Conservation (phyloP, 306 rosid genomes). For the Fragaria vesca region DNA sequence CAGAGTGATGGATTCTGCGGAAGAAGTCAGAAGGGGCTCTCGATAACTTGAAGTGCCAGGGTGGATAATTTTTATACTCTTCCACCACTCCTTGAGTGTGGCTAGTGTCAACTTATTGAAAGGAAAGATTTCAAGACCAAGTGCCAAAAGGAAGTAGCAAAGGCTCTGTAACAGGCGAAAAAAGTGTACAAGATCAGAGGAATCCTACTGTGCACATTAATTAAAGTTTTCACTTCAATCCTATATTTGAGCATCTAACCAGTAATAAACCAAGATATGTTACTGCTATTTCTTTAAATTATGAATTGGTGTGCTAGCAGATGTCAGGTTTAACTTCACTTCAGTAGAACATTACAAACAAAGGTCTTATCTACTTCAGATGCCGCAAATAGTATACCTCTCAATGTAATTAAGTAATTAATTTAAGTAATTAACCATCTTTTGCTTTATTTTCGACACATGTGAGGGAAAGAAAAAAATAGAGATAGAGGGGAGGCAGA, state of each 20-base stretch:
- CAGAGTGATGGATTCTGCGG: conserved; percentile 40
- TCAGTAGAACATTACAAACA: not conserved
- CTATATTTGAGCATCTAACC: not conserved
- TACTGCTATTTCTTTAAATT: not conserved
- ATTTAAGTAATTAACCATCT: not conserved
- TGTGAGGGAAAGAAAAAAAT: not conserved
- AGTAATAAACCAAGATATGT: not conserved
- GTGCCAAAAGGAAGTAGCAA: conserved; percentile 70
- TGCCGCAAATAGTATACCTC: not conserved
- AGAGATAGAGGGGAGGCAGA: not conserved
- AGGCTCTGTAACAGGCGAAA: conserved; percentile 59
- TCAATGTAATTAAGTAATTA: not conserved
- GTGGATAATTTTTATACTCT: conserved; percentile 30
- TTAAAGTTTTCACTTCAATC: not conserved
- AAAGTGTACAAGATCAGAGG: conserved; percentile 31
- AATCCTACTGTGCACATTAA: conserved; percentile 2
- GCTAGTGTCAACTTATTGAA: conserved; percentile 50
- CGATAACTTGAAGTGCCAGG: conserved; percentile 41
- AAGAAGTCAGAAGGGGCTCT: conserved; percentile 65
- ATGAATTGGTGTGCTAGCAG: not conserved
- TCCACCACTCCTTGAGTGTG: conserved; percentile 59
- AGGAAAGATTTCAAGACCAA: conserved; percentile 70
- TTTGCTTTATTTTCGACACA: not conserved
- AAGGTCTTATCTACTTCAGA: not conserved
- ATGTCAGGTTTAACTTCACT: not conserved